Evolutionary conservation across 208 protist species (phyloP), one percentile per base, ranked within the genome.

Genomic region (Trypanosoma conorhini): DNA sequence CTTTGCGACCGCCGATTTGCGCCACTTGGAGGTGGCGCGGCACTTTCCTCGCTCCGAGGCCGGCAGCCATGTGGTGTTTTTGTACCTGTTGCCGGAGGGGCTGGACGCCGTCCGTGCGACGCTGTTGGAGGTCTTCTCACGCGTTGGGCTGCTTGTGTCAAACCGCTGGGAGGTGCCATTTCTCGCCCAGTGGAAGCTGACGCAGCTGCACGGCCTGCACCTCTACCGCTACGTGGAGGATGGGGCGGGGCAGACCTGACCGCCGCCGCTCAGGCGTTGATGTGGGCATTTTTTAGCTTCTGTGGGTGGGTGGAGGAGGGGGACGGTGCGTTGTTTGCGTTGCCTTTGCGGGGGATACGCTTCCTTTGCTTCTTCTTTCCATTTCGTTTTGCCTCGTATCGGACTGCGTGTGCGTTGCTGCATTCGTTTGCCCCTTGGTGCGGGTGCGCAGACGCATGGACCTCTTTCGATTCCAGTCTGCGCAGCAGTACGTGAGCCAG

Each of bases 21-120:
- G 74, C 15, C n/a, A 62, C 2, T 68, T 46, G 7, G 75, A 86
- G 40, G 12, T 79, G 62, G 80, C 85, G 24, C 54, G 72, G 35
- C 74, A 76, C 67, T 83, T 83, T 61, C 67, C 72, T 10, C 1
- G 57, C 5, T 35, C 61, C 31, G 42, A 35, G 26, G 24, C 19
- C 5, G 38, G 35, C 1, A 15, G 33, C 24, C 68, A 69, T 50
- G 74, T 92, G 15, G 61, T 93, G 3, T 90, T 86, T 76, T 65
- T 93, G 35, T 93, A 93, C 59, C 65, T 93, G 19, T 68, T 93
- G 22, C 87, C 87, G 0, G 87, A 93, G 3, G 87, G 82, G 31
- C 65, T 90, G 61, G 67, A 80, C 30, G 48, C 75, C 64, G 75
- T 93, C 51, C 73, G 62, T 9, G 79, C 82, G 46, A 70, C 42